These are phyloP conservation scores for Sphagnum tenellum DNA, from an alignment of 225 moss, liverwort and hornwort genomes.

Conservation along the genomic window DNA sequence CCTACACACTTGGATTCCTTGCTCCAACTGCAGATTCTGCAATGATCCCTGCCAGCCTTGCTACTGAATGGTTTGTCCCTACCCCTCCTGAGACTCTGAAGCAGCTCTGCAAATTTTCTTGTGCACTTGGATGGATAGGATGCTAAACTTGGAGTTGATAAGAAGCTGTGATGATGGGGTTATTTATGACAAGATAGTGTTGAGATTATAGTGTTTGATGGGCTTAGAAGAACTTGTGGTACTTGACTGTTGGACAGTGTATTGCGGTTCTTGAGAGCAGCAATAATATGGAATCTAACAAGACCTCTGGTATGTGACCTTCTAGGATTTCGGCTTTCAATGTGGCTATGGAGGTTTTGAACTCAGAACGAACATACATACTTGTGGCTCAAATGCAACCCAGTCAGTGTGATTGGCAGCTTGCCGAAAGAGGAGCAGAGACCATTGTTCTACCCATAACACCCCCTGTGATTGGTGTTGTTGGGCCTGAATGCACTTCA, in stretches of 20 bases:
- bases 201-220: too few relatives aligned
- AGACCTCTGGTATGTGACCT: background rate
- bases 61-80: constrained; percentile 45
- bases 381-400: constrained; percentile 30
- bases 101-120: background rate
- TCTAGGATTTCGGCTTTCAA: constrained; percentile 70
- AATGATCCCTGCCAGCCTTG: constrained; percentile 57
- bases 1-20: constrained; percentile 65
- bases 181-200: too few relatives aligned
- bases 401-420: constrained; percentile 55
- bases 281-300: too few relatives aligned
- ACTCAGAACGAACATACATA: constrained; percentile 46
- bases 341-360: constrained; percentile 76
- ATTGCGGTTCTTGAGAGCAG: too few relatives aligned
- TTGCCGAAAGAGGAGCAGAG: constrained; percentile 38
- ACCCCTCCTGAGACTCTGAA: background rate
- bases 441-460: constrained; percentile 17
- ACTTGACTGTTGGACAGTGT: background rate
- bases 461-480: constrained; percentile 52
- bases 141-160: background rate
- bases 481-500: constrained; percentile 78
- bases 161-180: too few relatives aligned
- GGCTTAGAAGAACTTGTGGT: background rate
- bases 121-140: background rate
- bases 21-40: constrained; percentile 53